Percentiles rank a stretch among this genome's conserved stretches.
Conservation (phyloP, 176 grass and related monocot species). For the Pontederia paniculata region DNA sequence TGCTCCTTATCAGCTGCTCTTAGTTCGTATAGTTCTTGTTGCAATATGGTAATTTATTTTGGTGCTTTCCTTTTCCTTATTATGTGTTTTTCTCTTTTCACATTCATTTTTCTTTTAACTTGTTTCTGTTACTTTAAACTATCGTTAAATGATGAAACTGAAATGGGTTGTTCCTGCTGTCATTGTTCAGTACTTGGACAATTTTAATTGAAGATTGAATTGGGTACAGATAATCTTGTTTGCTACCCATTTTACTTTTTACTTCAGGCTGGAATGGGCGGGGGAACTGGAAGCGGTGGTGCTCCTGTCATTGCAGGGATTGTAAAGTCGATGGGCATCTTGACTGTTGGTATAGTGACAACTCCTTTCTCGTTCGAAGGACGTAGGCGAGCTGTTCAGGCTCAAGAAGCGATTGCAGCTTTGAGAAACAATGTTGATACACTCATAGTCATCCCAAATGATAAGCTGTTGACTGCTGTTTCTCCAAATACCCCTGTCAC, state of each 20-base stretch:
- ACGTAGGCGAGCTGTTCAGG: neutral
- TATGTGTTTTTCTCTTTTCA: too few species aligned
- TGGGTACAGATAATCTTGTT: too few species aligned
- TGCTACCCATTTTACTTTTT: neutral
- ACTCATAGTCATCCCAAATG: neutral
- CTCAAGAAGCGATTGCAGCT: neutral
- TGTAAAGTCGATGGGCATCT: neutral
- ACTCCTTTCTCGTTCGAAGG: neutral
- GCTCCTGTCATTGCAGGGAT: neutral
- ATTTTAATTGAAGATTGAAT: too few species aligned
- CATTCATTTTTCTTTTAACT: too few species aligned
- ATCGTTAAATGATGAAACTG: too few species aligned
- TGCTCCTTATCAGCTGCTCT: too few species aligned
- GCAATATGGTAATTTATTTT: too few species aligned
- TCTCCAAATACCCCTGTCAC: constrained; percentile 1
- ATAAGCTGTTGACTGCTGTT: constrained; percentile 1
- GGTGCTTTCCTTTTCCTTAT: too few species aligned
- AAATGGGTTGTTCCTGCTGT: too few species aligned
- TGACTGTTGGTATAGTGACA: constrained; percentile 2
- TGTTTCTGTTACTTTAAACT: too few species aligned
- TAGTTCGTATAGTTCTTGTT: too few species aligned
- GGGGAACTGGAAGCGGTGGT: constrained; percentile 3
- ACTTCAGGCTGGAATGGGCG: neutral
- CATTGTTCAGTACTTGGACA: too few species aligned
- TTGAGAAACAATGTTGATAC: neutral